These are phyloP conservation scores for Myxozyma melibiosi DNA, from an alignment of 805 yeast genomes.

Conservation along the genomic window DNA sequence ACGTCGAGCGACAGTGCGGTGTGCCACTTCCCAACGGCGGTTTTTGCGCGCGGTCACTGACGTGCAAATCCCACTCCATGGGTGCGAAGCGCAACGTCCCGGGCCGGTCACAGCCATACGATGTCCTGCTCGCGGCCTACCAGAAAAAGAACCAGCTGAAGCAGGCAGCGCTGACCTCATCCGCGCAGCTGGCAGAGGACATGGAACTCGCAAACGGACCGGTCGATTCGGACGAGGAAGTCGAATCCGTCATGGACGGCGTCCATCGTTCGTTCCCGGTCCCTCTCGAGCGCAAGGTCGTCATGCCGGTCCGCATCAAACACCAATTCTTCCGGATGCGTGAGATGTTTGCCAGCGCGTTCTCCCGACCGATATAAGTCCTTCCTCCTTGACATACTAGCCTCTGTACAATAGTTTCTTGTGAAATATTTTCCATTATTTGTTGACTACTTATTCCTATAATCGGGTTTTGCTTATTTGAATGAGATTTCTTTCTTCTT, in stretches of 20 bases:
- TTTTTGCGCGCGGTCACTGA: slow-evolving; percentile 89
- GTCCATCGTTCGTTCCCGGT: slow-evolving; percentile 71
- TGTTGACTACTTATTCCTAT: neutral
- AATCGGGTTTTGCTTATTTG: neutral
- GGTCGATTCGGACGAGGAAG: slow-evolving; percentile 87
- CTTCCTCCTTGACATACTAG: neutral
- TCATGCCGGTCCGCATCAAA: slow-evolving; percentile 70
- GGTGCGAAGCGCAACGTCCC: slow-evolving; percentile 95
- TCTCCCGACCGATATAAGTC: slow-evolving; percentile 47
- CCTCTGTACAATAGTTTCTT: neutral
- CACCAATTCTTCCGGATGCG: slow-evolving; percentile 81
- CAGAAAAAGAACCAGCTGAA: slow-evolving; percentile 92
- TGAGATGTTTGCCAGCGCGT: slow-evolving; percentile 90
- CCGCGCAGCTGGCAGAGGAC: slow-evolving; percentile 46
- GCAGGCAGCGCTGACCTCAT: slow-evolving; percentile 49
- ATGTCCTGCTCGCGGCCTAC: slow-evolving; percentile 79
- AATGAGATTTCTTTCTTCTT: neutral
- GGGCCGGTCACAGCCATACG: slow-evolving; percentile 93
- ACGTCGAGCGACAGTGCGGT: slow-evolving; percentile 94
- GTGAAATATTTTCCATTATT: slow-evolving; percentile 1
- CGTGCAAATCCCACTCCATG: slow-evolving; percentile 98
- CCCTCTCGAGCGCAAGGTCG: slow-evolving; percentile 76
- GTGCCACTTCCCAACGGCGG: slow-evolving; percentile 94
- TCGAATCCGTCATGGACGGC: slow-evolving; percentile 87
- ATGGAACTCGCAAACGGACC: slow-evolving; percentile 44